These are phyloP conservation scores for Aureoboletus auriporus DNA, from an alignment of 768 basidiomycete species.

Conservation along the genomic window DNA sequence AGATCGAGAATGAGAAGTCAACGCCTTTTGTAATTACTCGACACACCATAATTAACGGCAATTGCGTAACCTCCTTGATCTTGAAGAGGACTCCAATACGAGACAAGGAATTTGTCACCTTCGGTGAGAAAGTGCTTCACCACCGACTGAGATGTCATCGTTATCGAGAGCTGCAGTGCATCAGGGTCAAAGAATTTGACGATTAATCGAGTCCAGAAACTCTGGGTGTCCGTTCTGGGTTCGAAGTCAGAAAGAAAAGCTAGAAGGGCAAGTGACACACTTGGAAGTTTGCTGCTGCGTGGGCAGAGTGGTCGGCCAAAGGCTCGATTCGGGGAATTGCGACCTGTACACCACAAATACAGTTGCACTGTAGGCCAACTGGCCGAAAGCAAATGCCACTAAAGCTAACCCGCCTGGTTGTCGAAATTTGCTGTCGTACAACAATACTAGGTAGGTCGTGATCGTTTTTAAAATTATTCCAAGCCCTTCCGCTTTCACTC, in stretches of 20 bases:
- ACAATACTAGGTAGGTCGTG: conserved; percentile 63
- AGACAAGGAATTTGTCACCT: conserved; percentile 88
- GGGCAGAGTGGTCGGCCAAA: conserved; percentile 31
- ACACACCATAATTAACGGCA: conserved; percentile 90
- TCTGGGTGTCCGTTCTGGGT: conserved; percentile 1
- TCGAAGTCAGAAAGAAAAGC: background rate
- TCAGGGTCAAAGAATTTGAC: conserved; percentile 40
- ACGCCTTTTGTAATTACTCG: background rate
- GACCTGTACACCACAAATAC: conserved; percentile 55
- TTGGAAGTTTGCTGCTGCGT: conserved; percentile 9
- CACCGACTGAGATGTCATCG: conserved; percentile 84
- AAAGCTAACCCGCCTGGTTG: conserved; percentile 50
- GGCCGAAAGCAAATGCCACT: conserved; percentile 83
- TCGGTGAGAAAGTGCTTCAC: conserved; percentile 96
- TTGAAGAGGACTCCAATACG: conserved; percentile 74
- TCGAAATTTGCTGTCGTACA: conserved; percentile 39
- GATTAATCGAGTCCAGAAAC: conserved; percentile 3
- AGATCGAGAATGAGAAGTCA: conserved; percentile 3
- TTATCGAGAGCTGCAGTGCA: conserved; percentile 61
- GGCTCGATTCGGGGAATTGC: conserved; percentile 32
- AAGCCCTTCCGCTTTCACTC: conserved; percentile 83
- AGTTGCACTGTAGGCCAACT: conserved; percentile 64
- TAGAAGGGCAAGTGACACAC: conserved; percentile 14
- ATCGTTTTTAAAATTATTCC: conserved; percentile 75
- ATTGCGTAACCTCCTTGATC: conserved; percentile 96